Conservation (phyloP, 2,329 filamentous ascomycete species). For the Aureobasidium mangrovei region DNA sequence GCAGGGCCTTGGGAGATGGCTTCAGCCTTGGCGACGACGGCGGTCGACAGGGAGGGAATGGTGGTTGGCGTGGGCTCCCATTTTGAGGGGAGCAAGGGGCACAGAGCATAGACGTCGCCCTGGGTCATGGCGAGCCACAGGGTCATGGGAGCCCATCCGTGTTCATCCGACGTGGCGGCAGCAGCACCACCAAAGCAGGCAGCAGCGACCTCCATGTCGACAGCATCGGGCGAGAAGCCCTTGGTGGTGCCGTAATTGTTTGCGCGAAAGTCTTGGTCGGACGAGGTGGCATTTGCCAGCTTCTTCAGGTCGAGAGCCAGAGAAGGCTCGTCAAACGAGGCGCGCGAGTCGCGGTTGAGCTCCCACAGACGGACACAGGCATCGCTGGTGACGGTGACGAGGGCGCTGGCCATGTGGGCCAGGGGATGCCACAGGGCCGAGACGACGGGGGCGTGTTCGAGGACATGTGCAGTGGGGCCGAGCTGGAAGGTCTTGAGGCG, state of each 20-base stretch:
- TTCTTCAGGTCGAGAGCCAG: slow-evolving; percentile 83
- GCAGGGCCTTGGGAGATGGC: slow-evolving; percentile 33
- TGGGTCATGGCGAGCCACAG: slow-evolving; percentile 93
- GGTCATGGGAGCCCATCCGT: slow-evolving; percentile 87
- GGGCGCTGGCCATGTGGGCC: slow-evolving; percentile 67
- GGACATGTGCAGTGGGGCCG: slow-evolving; percentile 86
- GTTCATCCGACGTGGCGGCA: slow-evolving; percentile 47
- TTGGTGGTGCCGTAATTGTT: slow-evolving; percentile 65
- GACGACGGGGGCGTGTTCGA: slow-evolving; percentile 70
- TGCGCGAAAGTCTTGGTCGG: slow-evolving; percentile 75
- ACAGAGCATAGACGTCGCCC: slow-evolving; percentile 88
- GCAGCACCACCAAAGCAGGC: slow-evolving; percentile 70
- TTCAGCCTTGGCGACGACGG: slow-evolving; percentile 64
- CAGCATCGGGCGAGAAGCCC: slow-evolving; percentile 76
- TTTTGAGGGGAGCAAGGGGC: slow-evolving; percentile 75
- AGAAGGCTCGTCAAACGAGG: slow-evolving; percentile 76
- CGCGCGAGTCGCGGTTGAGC: slow-evolving; percentile 70
- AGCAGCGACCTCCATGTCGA: slow-evolving; percentile 90
- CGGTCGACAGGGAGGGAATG: slow-evolving; percentile 73
- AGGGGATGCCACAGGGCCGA: slow-evolving; percentile 89
- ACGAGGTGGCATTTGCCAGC: slow-evolving; percentile 70
- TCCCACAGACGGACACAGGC: slow-evolving; percentile 89
- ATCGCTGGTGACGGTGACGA: slow-evolving; percentile 83
- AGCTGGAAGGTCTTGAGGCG: slow-evolving; percentile 81
- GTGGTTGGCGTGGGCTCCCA: slow-evolving; percentile 68